These are phyloP conservation scores for Orbilia quercus DNA, from an alignment of 2,329 filamentous ascomycete genomes.

Conservation along the genomic window DNA sequence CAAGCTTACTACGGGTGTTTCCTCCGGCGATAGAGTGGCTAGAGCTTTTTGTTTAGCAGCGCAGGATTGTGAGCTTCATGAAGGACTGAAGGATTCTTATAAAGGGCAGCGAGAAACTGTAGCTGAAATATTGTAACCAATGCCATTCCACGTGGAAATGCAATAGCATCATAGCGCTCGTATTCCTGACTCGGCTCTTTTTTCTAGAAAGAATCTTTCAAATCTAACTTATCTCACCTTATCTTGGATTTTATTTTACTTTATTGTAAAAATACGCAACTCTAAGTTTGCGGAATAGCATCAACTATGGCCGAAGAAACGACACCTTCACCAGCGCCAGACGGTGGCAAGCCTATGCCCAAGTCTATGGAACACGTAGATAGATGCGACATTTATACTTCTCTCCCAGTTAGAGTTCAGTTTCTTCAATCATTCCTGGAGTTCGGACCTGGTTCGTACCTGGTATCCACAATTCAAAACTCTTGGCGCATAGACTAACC, in stretches of 20 bases:
- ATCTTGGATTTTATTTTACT: neutral
- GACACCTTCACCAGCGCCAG: conserved; percentile 20
- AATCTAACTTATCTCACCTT: neutral
- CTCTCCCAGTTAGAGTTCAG: conserved; percentile 74
- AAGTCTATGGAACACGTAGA: conserved; percentile 70
- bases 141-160: conserved; percentile 14
- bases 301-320: conserved; percentile 42
- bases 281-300: conserved; percentile 10
- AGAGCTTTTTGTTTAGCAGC: neutral
- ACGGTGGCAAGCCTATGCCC: conserved; percentile 29
- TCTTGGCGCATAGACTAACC: neutral
- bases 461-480: conserved; percentile 1
- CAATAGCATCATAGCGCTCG: neutral
- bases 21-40: neutral
- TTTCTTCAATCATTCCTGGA: conserved; percentile 82
- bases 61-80: conserved; percentile 23
- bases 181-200: neutral
- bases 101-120: conserved; percentile 20
- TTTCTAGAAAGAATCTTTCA: conserved; percentile 11
- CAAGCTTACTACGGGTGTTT: conserved; percentile 1
- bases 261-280: conserved; percentile 9
- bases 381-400: conserved; percentile 77
- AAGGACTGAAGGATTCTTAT: conserved; percentile 11
- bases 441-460: conserved; percentile 75
- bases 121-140: conserved; percentile 34